phyloP scores from a whole-genome alignment of 495 filamentous ascomycete species.

The Lophiotrema nucula region DNA sequence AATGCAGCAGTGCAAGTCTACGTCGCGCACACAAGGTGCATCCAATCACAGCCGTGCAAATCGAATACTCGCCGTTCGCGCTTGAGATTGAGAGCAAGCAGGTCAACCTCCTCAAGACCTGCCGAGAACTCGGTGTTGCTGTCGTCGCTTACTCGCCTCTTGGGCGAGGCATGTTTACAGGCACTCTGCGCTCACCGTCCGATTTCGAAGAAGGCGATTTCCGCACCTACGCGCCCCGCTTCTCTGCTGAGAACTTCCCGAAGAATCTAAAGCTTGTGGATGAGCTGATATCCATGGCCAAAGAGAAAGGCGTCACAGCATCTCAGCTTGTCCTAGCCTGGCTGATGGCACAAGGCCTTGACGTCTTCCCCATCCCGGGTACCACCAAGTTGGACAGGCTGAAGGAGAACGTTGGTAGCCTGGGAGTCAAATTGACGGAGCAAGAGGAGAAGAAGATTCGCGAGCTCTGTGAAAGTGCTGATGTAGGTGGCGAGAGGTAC shows the following conservation, averaged over 20 bases:
- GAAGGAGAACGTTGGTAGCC: conserved; percentile 39
- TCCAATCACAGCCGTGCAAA: conserved; percentile 59
- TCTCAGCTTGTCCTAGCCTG: conserved; percentile 57
- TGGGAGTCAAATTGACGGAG: conserved; percentile 36
- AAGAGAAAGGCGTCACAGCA: conserved; percentile 48
- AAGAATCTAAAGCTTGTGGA: conserved; percentile 56
- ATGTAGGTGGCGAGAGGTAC: conserved; percentile 35
- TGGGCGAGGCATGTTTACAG: conserved; percentile 59
- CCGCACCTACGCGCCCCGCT: conserved; percentile 45
- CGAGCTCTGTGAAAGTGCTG: conserved; percentile 32
- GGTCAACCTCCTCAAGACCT: conserved; percentile 51
- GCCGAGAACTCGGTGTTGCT: conserved; percentile 61
- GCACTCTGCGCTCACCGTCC: conserved; percentile 43
- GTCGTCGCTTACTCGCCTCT: conserved; percentile 63
- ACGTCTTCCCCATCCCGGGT: conserved; percentile 43
- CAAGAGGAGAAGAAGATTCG: conserved; percentile 40
- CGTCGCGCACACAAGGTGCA: conserved; percentile 60
- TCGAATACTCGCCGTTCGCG: conserved; percentile 62
- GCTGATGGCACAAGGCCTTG: conserved; percentile 55
- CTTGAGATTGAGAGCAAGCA: conserved; percentile 55
- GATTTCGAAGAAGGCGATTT: conserved; percentile 51
- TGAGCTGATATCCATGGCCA: conserved; percentile 47
- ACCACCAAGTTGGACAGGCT: conserved; percentile 38
- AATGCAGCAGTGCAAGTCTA: conserved; percentile 55
- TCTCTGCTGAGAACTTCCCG: conserved; percentile 53